Percentiles rank a stretch among this genome's conserved stretches.
phyloP scores from a whole-genome alignment of 129 eudicot species.

The sunflower (Helianthus annuus) region HanXRQr2.0-SUNRISE NC_035436.2:55463979-55464478 shows the following conservation, averaged over 20 bases:
- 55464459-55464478: not conserved
- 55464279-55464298: not conserved
- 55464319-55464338: not conserved
- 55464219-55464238: constrained; percentile 82
- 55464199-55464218: constrained; percentile 91
- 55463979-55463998: too few relatives aligned
- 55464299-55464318: not conserved
- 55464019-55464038: too few relatives aligned
- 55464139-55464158: too few relatives aligned
- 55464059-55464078: not conserved
- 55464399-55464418: not conserved
- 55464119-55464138: too few relatives aligned
- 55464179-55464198: too few relatives aligned
- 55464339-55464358: not conserved
- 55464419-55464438: not conserved
- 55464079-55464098: constrained; percentile 1
- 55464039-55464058: too few relatives aligned
- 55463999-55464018: too few relatives aligned
- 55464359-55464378: too few relatives aligned
- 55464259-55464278: constrained; percentile 78
- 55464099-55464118: too few relatives aligned
- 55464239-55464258: constrained; percentile 84
- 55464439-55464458: not conserved
- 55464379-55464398: too few relatives aligned
- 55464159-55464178: too few relatives aligned